These are phyloP conservation scores for Westerdykella sp. DNA, from an alignment of 2,329 filamentous ascomycete genomes.

Conservation along the genomic window DNA sequence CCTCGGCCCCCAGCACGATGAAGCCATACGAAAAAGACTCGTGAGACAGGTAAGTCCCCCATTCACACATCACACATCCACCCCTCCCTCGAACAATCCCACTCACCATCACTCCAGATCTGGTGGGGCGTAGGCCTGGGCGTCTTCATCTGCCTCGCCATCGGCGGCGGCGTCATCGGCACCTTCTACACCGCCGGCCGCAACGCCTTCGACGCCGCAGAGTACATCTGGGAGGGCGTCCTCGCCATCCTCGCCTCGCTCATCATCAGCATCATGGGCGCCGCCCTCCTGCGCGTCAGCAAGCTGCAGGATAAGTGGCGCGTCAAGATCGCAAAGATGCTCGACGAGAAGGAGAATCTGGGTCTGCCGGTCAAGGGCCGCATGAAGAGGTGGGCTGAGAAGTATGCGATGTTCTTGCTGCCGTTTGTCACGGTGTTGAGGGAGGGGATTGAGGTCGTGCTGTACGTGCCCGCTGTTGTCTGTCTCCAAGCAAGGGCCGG, in stretches of 20 bases:
- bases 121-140: slow-evolving; percentile 63
- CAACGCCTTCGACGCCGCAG: slow-evolving; percentile 60
- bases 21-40: slow-evolving; percentile 59
- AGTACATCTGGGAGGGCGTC: slow-evolving; percentile 74
- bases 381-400: slow-evolving; percentile 62
- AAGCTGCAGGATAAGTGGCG: slow-evolving; percentile 85
- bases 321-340: slow-evolving; percentile 67
- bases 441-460: slow-evolving; percentile 78
- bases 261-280: slow-evolving; percentile 78
- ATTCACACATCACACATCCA: background rate
- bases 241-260: slow-evolving; percentile 69
- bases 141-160: slow-evolving; percentile 57
- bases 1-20: slow-evolving; percentile 59
- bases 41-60: slow-evolving; percentile 51
- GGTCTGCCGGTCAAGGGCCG: slow-evolving; percentile 37
- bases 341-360: slow-evolving; percentile 50
- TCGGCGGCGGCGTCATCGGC: slow-evolving; percentile 62
- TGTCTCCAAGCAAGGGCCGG: too few species aligned
- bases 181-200: slow-evolving; percentile 65
- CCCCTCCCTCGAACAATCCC: background rate
- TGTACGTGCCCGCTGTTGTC: slow-evolving; percentile 35
- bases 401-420: slow-evolving; percentile 79
- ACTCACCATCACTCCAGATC: slow-evolving; percentile 42
- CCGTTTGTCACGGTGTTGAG: slow-evolving; percentile 84
- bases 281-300: slow-evolving; percentile 70